These are phyloP conservation scores for Nyssa sinensis DNA, from an alignment of 148 eudicot genomes.

Conservation along the genomic window DNA sequence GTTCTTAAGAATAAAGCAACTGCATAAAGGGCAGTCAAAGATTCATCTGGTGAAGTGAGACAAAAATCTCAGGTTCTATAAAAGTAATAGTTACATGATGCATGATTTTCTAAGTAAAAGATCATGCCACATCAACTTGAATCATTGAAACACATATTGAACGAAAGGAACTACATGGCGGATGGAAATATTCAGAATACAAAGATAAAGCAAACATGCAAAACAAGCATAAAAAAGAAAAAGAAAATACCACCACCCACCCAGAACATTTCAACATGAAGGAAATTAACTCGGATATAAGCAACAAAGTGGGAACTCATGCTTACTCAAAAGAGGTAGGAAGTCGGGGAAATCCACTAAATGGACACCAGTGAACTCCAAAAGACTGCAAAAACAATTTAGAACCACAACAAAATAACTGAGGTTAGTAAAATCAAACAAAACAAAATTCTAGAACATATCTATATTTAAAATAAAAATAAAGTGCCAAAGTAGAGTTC, in stretches of 20 bases:
- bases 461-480: neutral
- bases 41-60: neutral
- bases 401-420: neutral
- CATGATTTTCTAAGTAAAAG: neutral
- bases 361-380: constrained; percentile 96
- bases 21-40: neutral
- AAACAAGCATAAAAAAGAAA: neutral
- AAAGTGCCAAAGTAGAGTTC: neutral
- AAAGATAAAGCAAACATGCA: neutral
- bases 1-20: neutral
- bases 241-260: neutral
- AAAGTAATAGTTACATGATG: neutral
- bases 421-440: constrained; percentile 11
- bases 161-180: neutral
- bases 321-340: constrained; percentile 90
- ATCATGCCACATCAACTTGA: neutral
- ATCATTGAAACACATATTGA: neutral
- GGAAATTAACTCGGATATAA: neutral
- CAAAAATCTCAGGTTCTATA: neutral
- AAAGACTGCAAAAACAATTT: constrained; percentile 60
- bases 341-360: constrained; percentile 62
- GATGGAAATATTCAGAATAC: neutral
- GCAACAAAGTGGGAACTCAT: neutral
- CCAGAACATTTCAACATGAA: neutral
- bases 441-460: constrained; percentile 6